A percentile compares a stretch with the other conserved stretches of the same genome.
phyloP scores from a whole-genome alignment of 192 early-diverging fungal genomes.

The Linnemannia elongata region DNA sequence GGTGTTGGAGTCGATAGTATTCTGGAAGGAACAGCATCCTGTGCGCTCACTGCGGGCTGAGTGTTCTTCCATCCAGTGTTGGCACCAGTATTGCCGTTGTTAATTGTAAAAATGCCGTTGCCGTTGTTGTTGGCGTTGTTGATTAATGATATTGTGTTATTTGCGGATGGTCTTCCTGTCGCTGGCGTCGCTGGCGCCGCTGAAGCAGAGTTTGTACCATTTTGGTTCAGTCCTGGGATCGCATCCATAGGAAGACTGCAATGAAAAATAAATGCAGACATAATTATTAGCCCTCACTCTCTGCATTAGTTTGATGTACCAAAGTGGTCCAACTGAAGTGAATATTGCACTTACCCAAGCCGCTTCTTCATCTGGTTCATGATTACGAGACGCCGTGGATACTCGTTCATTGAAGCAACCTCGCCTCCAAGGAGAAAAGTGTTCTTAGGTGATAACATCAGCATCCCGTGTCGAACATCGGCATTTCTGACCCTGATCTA shows the following conservation, averaged over 20 bases:
- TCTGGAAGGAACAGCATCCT: constrained; percentile 32
- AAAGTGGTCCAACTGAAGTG: not conserved
- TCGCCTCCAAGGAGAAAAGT: constrained; percentile 38
- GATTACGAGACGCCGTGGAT: constrained; percentile 36
- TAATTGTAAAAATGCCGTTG: not conserved
- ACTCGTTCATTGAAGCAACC: constrained; percentile 43
- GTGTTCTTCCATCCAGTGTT: constrained; percentile 30
- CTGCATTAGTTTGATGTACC: not conserved
- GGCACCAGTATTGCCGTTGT: not conserved
- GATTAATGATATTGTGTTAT: not conserved
- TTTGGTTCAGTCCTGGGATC: not conserved
- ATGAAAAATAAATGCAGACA: not conserved
- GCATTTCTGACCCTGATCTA: constrained; percentile 40
- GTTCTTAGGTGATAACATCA: constrained; percentile 26
- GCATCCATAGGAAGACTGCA: constrained; percentile 28
- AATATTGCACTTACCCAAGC: constrained; percentile 28
- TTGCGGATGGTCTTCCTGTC: not conserved
- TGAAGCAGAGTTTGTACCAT: not conserved
- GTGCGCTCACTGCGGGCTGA: constrained; percentile 24
- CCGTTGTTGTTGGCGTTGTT: constrained; percentile 4
- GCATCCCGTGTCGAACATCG: constrained; percentile 40
- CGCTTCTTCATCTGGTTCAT: constrained; percentile 51
- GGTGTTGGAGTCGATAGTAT: not conserved
- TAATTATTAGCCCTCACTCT: not conserved
- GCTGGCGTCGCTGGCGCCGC: too few species aligned